phyloP scores from a whole-genome alignment of 495 filamentous ascomycete species.

The Cairneyella variabilis region DNA sequence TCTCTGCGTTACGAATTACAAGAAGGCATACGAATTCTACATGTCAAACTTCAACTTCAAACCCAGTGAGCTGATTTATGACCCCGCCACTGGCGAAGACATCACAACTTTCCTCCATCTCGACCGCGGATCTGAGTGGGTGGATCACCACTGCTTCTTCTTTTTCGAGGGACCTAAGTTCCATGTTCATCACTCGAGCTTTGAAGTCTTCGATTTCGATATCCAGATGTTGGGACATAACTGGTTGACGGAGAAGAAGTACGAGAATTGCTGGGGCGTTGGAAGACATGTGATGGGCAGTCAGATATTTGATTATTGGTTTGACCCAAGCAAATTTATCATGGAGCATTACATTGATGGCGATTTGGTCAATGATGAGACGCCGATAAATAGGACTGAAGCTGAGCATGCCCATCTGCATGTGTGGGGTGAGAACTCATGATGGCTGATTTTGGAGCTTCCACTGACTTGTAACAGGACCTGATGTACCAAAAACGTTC shows the following conservation, averaged over 20 bases:
- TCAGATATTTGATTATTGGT: slow-evolving; percentile 71
- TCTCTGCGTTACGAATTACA: slow-evolving; percentile 56
- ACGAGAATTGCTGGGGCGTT: slow-evolving; percentile 68
- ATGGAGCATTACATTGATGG: slow-evolving; percentile 69
- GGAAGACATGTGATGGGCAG: slow-evolving; percentile 64
- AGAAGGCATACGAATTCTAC: slow-evolving; percentile 57
- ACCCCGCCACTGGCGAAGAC: slow-evolving; percentile 39
- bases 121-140: slow-evolving; percentile 52
- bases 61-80: slow-evolving; percentile 53
- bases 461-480: slow-evolving; percentile 3
- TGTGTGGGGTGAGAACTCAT: slow-evolving; percentile 51
- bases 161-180: slow-evolving; percentile 49
- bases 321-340: slow-evolving; percentile 59
- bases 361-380: slow-evolving; percentile 59
- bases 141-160: slow-evolving; percentile 76
- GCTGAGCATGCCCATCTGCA: slow-evolving; percentile 40
- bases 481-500: slow-evolving; percentile 20
- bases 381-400: slow-evolving; percentile 39
- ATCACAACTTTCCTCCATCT: slow-evolving; percentile 62
- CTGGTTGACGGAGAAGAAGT: slow-evolving; percentile 60
- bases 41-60: slow-evolving; percentile 63
- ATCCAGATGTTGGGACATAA: slow-evolving; percentile 70
- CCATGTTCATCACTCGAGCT: slow-evolving; percentile 69
- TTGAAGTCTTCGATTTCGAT: slow-evolving; percentile 75
- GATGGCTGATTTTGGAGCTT: slow-evolving; percentile 5